Conservation (phyloP, 129 eudicot genomes). For the Scalesia atractyloides region DNA sequence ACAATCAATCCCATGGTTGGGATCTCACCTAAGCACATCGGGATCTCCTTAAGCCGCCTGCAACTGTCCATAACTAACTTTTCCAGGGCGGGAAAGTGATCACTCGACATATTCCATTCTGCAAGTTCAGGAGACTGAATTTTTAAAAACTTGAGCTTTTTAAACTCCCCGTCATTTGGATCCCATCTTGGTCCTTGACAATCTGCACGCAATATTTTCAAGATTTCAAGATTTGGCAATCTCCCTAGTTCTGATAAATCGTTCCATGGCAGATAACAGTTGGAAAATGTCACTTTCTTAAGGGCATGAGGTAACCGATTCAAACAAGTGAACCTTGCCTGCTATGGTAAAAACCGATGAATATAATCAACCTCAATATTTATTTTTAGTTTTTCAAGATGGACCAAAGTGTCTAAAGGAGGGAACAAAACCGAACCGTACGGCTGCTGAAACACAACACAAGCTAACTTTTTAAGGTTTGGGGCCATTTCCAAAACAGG, state of each 20-base stretch:
- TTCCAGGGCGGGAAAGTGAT: slow-evolving; percentile 38
- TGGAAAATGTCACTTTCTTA: slow-evolving; percentile 34
- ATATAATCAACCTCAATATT: too few species aligned
- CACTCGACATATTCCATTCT: slow-evolving; percentile 28
- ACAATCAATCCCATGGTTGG: slow-evolving; percentile 27
- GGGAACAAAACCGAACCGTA: slow-evolving; percentile 5
- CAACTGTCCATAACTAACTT: slow-evolving; percentile 23
- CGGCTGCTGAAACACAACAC: neutral
- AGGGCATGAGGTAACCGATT: slow-evolving; percentile 33
- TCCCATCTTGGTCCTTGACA: slow-evolving; percentile 41
- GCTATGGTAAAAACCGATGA: neutral
- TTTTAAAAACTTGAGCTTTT: slow-evolving; percentile 35
- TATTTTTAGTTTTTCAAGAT: slow-evolving; percentile 37
- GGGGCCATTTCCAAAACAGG: slow-evolving; percentile 24
- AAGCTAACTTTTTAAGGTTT: slow-evolving; percentile 31
- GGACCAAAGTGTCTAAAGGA: slow-evolving; percentile 5
- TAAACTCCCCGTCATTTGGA: slow-evolving; percentile 36
- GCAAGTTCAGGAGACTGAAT: slow-evolving; percentile 27
- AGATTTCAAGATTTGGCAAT: slow-evolving; percentile 42
- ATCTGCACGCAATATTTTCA: slow-evolving; percentile 24
- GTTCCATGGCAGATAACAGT: slow-evolving; percentile 28
- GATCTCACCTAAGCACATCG: slow-evolving; percentile 28
- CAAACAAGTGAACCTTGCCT: neutral
- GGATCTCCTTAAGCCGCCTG: slow-evolving; percentile 36
- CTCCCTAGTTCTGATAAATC: slow-evolving; percentile 33